Evolutionary conservation across 2,329 filamentous ascomycete species (phyloP).

Genomic region (Colletotrichum sojae): DNA sequence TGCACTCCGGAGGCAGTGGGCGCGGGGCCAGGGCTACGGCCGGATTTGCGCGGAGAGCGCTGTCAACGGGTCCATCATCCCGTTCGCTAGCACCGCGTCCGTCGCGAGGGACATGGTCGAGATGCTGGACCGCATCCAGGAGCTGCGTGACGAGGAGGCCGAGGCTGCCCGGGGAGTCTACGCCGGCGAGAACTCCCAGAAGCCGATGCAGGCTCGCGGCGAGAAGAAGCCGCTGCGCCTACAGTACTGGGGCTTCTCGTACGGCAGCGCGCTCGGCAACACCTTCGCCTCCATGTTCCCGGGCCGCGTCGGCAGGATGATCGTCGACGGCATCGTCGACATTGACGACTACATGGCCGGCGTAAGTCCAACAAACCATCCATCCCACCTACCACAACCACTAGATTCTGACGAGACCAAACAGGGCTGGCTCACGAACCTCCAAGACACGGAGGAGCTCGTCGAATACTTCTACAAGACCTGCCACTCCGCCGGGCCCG

Average conservation of each 20-base stretch:
- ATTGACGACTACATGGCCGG: slow-evolving; percentile 52
- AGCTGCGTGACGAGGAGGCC: slow-evolving; percentile 45
- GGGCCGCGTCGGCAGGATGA: slow-evolving; percentile 55
- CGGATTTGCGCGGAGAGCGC: slow-evolving; percentile 46
- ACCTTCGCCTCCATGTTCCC: slow-evolving; percentile 55
- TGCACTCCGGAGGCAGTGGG: slow-evolving; percentile 28
- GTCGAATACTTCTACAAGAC: slow-evolving; percentile 52
- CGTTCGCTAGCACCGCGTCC: slow-evolving; percentile 53
- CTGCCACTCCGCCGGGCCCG: slow-evolving; percentile 50
- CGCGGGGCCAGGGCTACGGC: slow-evolving; percentile 44
- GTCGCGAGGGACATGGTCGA: slow-evolving; percentile 61
- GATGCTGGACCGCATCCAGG: slow-evolving; percentile 58
- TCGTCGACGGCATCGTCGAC: slow-evolving; percentile 57
- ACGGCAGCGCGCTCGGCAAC: slow-evolving; percentile 55
- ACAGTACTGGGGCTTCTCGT: slow-evolving; percentile 67
- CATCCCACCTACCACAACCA: too few relatives aligned
- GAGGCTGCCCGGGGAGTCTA: not conserved
- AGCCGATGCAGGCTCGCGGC: not conserved
- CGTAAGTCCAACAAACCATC: slow-evolving; percentile 44
- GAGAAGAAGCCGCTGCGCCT: slow-evolving; percentile 46
- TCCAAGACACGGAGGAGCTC: slow-evolving; percentile 54
- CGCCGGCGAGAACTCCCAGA: not conserved
- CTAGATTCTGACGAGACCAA: slow-evolving; percentile 16
- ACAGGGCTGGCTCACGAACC: slow-evolving; percentile 53
- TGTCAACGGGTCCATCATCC: slow-evolving; percentile 48